Percentiles rank a stretch among this genome's conserved stretches.
Conservation (phyloP, 2,329 filamentous ascomycete species). For the Colletotrichum truncatum region DNA sequence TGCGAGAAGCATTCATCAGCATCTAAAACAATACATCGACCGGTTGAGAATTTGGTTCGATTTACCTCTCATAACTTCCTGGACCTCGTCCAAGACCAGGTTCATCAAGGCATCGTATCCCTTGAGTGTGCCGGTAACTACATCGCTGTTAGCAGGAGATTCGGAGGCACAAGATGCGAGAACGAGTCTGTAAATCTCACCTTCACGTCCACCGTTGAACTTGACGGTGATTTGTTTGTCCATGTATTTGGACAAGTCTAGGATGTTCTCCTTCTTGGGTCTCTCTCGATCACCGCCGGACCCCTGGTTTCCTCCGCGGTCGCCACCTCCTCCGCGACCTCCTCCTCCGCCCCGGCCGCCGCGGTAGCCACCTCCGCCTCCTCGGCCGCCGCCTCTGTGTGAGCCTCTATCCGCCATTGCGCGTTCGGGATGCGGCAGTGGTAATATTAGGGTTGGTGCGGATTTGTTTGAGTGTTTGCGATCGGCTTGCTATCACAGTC, state of each 20-base stretch:
- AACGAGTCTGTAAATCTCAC: slow-evolving; percentile 54
- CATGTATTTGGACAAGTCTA: slow-evolving; percentile 95
- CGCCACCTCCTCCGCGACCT: slow-evolving; percentile 45
- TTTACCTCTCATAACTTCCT: slow-evolving; percentile 88
- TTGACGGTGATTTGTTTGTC: slow-evolving; percentile 96
- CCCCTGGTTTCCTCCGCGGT: slow-evolving; percentile 43
- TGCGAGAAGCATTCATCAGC: slow-evolving; percentile 29
- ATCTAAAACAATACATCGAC: background rate
- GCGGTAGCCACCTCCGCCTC: slow-evolving; percentile 55
- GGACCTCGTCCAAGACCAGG: slow-evolving; percentile 91
- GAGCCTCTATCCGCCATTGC: slow-evolving; percentile 61
- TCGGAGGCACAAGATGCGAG: background rate
- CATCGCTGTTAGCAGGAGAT: background rate
- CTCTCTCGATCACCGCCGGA: slow-evolving; percentile 65
- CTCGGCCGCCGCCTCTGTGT: slow-evolving; percentile 55
- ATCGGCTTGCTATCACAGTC: background rate
- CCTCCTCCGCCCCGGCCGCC: slow-evolving; percentile 56
- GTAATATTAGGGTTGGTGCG: background rate
- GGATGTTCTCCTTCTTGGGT: slow-evolving; percentile 98
- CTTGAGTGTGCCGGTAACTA: slow-evolving; percentile 89
- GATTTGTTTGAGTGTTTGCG: background rate
- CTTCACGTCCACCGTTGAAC: slow-evolving; percentile 94
- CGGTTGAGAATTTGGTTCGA: background rate
- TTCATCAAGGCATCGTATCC: slow-evolving; percentile 99
- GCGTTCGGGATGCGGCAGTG: slow-evolving; percentile 27